These are phyloP conservation scores for Raddia guianensis DNA, from an alignment of 176 grass and related monocot genomes.

Conservation along the genomic window DNA sequence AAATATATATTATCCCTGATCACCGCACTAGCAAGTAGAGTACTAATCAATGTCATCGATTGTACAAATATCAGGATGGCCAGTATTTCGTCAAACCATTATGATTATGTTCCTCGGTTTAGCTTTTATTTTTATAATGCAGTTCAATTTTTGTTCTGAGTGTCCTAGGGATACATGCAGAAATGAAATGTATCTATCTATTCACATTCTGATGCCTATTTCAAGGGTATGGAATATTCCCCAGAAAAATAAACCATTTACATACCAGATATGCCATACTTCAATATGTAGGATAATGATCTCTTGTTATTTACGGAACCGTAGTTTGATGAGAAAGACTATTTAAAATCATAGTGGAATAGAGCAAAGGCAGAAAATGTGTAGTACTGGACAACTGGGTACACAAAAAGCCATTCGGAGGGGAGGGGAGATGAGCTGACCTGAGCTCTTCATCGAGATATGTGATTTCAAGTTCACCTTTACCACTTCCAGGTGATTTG, in stretches of 20 bases:
- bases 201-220: neutral
- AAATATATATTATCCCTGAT: neutral
- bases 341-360: neutral
- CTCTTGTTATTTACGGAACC: neutral
- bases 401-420: neutral
- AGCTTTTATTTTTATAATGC: too few relatives aligned
- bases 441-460: conserved; percentile 92
- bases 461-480: conserved; percentile 90
- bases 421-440: conserved; percentile 47
- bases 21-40: neutral
- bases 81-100: neutral
- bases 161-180: neutral
- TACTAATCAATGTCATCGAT: conserved; percentile 9
- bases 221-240: neutral
- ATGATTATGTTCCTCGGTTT: neutral
- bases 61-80: conserved; percentile 2
- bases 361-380: neutral
- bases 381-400: neutral
- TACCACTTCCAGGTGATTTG: conserved; percentile 74
- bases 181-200: neutral
- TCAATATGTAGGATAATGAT: neutral
- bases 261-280: neutral
- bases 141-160: neutral
- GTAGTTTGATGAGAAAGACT: conserved; percentile 16
- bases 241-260: neutral